Base-by-base conservation (phyloP, 176 grass and related monocot species). In the Musa troglodytarum region DNA sequence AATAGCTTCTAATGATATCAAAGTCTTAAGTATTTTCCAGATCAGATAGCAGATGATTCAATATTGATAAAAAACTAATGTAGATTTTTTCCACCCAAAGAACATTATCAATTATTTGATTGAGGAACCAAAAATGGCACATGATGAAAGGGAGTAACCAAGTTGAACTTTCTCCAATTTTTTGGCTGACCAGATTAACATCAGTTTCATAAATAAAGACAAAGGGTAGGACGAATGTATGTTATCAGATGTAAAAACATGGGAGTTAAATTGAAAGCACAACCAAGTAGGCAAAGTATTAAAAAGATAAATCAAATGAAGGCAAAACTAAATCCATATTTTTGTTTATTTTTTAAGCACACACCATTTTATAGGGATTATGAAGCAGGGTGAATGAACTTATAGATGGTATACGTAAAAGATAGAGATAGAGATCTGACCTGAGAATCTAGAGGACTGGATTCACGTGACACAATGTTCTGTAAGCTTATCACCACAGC, bases 381-480 rank as follows among this genome's bases (percentile, higher is more conserved):
- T 13, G 24, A 34, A 43, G 34, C 57, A 62, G 10, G 57, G 20
- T 21, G 57, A 62, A 62, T 9, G 1, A 15, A 62, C 20, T 8
- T 62, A 15, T 62, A 21, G 17, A 50, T 24, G 50, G 54, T 58
- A 57, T 12, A 19, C 11, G 19, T 51, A 70, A 29, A 74, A 57
- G 22, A 22, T 22, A 22, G 12, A 10, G 22, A 19, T 56, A 6
- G 12, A 10, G 12, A 19, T 56, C 23, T 56, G 26, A 88, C 88
- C 88, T 87, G 91, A 22, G 95, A 94, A 50, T 99, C 95, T 0
- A 99, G 83, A 19, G 95, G 95, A 34, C 94, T 92, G 0, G 91
- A 84, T 77, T 99, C 95, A 53, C 95, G 88, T 34, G 95, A 92
- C 1, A 94, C 84, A 74, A 99, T 79, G 81, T 92, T 86, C 74